Evolutionary conservation across 345 rosid species (phyloP).

Genomic region (Ceriops tagal): DNA sequence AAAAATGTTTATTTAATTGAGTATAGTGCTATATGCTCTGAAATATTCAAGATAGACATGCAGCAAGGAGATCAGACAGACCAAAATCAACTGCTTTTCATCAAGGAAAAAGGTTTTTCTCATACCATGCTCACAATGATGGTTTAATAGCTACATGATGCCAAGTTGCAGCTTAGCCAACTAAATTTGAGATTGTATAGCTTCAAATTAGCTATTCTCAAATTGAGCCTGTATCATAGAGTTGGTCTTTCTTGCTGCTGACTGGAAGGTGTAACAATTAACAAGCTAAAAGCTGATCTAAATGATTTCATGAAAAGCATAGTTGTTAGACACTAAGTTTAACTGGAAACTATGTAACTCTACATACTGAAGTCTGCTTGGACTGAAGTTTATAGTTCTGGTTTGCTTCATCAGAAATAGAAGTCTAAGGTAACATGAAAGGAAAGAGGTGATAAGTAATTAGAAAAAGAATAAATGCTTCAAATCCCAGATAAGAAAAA

Average conservation of each 20-base stretch:
- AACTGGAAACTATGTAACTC: too few species aligned
- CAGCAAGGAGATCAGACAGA: not conserved
- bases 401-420: too few species aligned
- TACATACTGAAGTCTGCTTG: too few species aligned
- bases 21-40: not conserved
- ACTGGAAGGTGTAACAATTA: not conserved
- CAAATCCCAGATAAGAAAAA: too few species aligned
- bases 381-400: too few species aligned
- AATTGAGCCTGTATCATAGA: not conserved
- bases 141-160: too few species aligned
- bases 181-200: not conserved
- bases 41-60: not conserved
- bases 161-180: too few species aligned
- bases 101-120: not conserved
- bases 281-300: not conserved
- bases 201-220: not conserved
- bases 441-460: too few species aligned
- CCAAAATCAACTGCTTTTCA: not conserved
- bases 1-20: slow-evolving; percentile 11
- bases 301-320: not conserved
- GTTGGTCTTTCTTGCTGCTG: not conserved
- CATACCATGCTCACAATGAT: not conserved
- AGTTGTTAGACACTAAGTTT: too few species aligned
- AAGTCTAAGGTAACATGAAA: too few species aligned
- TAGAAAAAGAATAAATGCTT: too few species aligned